Evolutionary conservation across 2,329 filamentous ascomycete species (phyloP).

Genomic region (Camptophora hylomeconis): DNA sequence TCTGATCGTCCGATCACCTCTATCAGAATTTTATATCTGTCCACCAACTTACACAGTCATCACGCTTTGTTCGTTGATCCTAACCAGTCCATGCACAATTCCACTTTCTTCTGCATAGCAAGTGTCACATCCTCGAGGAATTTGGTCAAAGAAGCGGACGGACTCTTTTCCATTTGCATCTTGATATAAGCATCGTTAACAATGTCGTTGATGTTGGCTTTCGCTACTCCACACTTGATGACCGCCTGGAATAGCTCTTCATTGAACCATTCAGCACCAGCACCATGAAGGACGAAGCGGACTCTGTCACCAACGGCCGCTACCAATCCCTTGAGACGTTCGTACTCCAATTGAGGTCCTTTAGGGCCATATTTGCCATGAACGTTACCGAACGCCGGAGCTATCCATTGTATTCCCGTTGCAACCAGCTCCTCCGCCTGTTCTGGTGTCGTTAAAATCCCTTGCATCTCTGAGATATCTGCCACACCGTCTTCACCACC

Average conservation of each 20-base stretch:
- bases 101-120: constrained; percentile 42
- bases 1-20: too few relatives aligned
- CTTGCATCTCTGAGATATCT: constrained; percentile 51
- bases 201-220: constrained; percentile 32
- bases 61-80: constrained; percentile 26
- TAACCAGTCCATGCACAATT: constrained; percentile 42
- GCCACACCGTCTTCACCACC: constrained; percentile 63
- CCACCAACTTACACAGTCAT: too few relatives aligned
- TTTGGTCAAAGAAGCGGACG: constrained; percentile 38
- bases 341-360: constrained; percentile 19
- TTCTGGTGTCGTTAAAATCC: constrained; percentile 53
- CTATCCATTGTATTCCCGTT: constrained; percentile 61
- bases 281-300: constrained; percentile 44
- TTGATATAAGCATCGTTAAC: constrained; percentile 27
- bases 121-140: constrained; percentile 42
- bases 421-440: constrained; percentile 58
- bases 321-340: constrained; percentile 37
- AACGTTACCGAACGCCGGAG: constrained; percentile 64
- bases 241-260: constrained; percentile 41
- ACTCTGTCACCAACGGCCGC: constrained; percentile 37
- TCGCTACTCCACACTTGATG: constrained; percentile 41
- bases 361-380: constrained; percentile 50
- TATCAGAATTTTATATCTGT: too few relatives aligned
- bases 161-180: constrained; percentile 37
- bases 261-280: constrained; percentile 37